phyloP scores from a whole-genome alignment of 495 filamentous ascomycete species.

The Penicillium pancosmium region DNA sequence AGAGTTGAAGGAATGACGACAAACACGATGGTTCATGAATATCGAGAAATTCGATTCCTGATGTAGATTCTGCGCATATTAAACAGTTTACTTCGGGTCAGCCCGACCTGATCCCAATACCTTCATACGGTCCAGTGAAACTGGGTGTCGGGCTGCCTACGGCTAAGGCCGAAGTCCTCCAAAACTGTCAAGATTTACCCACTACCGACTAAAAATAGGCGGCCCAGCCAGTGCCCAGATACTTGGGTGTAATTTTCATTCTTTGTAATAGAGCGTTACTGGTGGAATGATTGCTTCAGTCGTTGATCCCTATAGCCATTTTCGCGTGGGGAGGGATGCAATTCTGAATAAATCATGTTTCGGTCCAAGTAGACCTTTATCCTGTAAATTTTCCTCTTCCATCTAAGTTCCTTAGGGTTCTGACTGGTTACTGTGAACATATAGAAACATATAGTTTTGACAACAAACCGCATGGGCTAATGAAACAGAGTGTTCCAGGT shows the following conservation, averaged over 20 bases:
- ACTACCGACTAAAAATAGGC: slow-evolving; percentile 1
- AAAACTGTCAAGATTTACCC: neutral
- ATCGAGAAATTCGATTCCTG: neutral
- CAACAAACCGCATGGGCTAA: no score
- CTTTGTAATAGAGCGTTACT: neutral
- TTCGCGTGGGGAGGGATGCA: no score
- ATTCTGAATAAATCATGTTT: no score
- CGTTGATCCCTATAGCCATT: neutral
- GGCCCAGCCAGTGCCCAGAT: neutral
- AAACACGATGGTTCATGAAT: neutral
- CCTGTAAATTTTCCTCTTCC: no score
- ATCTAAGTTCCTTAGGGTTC: no score
- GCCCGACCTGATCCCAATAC: neutral
- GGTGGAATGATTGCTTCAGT: neutral
- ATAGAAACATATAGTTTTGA: no score
- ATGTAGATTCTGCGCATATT: neutral
- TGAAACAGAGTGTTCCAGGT: no score
- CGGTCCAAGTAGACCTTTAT: no score
- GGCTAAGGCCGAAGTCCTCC: neutral
- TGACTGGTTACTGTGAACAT: no score
- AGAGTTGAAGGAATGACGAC: neutral
- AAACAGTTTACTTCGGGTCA: neutral
- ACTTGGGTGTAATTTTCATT: neutral
- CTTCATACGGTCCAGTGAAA: neutral
- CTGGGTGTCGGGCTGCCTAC: neutral